Percentiles rank a stretch among this genome's conserved stretches.
Evolutionary conservation across 495 filamentous ascomycete species (phyloP).

Genomic region (Penicillium riverlandense): DNA sequence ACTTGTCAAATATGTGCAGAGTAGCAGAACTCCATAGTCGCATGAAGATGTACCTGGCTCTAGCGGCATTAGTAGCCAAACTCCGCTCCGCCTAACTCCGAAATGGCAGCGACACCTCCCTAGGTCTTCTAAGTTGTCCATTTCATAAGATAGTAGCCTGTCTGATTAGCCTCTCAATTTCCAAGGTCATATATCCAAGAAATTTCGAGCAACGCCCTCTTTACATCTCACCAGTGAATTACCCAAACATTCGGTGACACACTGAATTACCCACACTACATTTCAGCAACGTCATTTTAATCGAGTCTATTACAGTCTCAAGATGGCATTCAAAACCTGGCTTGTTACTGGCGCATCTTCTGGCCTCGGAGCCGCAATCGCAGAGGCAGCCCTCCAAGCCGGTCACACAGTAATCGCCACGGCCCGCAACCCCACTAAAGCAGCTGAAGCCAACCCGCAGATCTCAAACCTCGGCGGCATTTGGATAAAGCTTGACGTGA

Average conservation of each 20-base stretch:
- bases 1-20: no score
- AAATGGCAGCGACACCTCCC: background rate
- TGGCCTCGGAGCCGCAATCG: constrained; percentile 42
- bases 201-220: no score
- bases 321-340: constrained; percentile 15
- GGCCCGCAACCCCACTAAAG: constrained; percentile 32
- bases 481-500: constrained; percentile 36
- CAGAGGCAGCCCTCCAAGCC: constrained; percentile 29
- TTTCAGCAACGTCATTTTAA: background rate
- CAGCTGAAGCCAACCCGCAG: constrained; percentile 9
- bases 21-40: no score
- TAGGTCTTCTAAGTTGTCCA: background rate
- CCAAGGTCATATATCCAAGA: no score
- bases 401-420: constrained; percentile 46
- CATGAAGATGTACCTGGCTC: no score
- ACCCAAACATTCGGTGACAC: background rate
- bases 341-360: constrained; percentile 44
- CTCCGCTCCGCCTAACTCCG: background rate
- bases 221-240: no score
- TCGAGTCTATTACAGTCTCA: background rate
- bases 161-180: background rate
- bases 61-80: background rate
- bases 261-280: background rate
- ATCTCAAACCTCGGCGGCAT: constrained; percentile 9
- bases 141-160: background rate